phyloP scores from a whole-genome alignment of 495 filamentous ascomycete genomes.

The Monascus purpureus region DNA sequence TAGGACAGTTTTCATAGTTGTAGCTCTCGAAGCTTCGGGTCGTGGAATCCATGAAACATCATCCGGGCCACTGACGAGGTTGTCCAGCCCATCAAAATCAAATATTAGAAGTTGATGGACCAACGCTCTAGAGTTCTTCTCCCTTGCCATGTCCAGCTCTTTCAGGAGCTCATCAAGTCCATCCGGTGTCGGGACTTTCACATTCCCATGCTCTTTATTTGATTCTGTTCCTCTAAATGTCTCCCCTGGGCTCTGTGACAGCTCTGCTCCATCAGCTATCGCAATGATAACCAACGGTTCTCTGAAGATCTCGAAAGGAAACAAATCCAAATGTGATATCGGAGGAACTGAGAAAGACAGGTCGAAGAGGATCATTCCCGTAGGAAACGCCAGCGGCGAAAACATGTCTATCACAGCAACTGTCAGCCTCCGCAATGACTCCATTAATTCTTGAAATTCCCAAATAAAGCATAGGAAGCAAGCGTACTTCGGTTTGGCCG shows the following conservation, averaged over 20 bases:
- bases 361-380: conserved; percentile 81
- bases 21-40: conserved; percentile 52
- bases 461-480: background rate
- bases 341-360: conserved; percentile 66
- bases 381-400: conserved; percentile 82
- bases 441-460: background rate
- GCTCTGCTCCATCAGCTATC: conserved; percentile 56
- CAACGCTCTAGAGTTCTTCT: conserved; percentile 59
- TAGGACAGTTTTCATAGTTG: conserved; percentile 90
- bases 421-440: conserved; percentile 14
- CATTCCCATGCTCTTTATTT: conserved; percentile 4
- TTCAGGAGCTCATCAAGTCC: conserved; percentile 50
- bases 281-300: conserved; percentile 71
- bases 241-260: conserved; percentile 28
- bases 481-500: conserved; percentile 75
- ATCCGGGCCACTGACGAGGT: conserved; percentile 27
- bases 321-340: conserved; percentile 59
- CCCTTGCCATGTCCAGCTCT: conserved; percentile 40
- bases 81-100: conserved; percentile 40
- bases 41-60: conserved; percentile 60
- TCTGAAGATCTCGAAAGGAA: conserved; percentile 74
- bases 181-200: conserved; percentile 19
- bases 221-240: background rate
- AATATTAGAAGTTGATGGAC: conserved; percentile 71
- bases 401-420: conserved; percentile 54